phyloP scores from a whole-genome alignment of 176 grass and related monocot genomes.

The Canna indica region DNA sequence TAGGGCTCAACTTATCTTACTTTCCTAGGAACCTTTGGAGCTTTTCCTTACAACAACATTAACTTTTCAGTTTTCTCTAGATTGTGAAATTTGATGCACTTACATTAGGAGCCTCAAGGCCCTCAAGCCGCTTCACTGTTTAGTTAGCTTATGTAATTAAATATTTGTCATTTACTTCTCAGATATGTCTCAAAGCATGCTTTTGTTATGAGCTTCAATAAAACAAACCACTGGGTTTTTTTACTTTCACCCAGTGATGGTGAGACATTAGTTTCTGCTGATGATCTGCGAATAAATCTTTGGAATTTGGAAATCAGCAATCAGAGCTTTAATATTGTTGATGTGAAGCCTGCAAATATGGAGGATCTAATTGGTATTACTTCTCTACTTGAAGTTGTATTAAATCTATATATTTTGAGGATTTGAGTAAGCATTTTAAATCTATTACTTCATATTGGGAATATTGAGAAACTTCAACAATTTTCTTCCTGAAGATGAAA shows the following conservation, averaged over 20 bases:
- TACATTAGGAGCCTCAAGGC: too few relatives aligned
- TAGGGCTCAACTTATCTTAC: not conserved
- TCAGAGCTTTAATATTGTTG: constrained; percentile 17
- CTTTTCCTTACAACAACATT: too few relatives aligned
- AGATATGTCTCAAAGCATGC: not conserved
- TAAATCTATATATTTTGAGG: not conserved
- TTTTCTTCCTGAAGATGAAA: not conserved
- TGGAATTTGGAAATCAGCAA: constrained; percentile 15
- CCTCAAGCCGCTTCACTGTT: too few relatives aligned
- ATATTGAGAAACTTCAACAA: not conserved
- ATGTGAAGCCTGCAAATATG: constrained; percentile 15
- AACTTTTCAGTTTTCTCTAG: too few relatives aligned
- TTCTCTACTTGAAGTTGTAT: not conserved
- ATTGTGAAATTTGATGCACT: too few relatives aligned
- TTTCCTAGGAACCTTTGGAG: not conserved
- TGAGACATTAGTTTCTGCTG: constrained; percentile 10
- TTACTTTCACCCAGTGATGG: constrained; percentile 7
- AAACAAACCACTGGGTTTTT: not conserved
- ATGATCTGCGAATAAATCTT: constrained; percentile 18
- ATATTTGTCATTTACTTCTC: not conserved
- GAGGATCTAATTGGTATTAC: constrained; percentile 10
- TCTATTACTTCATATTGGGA: too few relatives aligned
- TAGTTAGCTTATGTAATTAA: not conserved
- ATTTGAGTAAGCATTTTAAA: too few relatives aligned
- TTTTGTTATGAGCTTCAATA: not conserved